These are phyloP conservation scores for Akanthomyces lecanii DNA, from an alignment of 2,329 filamentous ascomycete species.

Conservation along the genomic window DNA sequence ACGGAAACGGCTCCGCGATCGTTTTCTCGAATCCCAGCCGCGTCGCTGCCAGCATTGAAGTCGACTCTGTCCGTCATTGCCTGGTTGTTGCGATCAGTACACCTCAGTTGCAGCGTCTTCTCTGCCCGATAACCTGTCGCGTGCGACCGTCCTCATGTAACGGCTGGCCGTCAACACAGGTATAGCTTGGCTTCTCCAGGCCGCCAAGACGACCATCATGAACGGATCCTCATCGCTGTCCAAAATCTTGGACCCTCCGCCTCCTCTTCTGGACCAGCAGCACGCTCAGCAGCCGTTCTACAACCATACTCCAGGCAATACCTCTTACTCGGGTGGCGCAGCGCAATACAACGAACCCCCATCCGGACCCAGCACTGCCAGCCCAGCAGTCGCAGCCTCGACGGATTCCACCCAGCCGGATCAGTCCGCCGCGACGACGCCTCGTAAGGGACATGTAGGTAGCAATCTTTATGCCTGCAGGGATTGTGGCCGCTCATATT, in stretches of 20 bases:
- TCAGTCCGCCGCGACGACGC: conserved; percentile 22
- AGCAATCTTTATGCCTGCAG: conserved; percentile 45
- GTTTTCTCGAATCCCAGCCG: neutral
- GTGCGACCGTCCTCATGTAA: conserved; percentile 9
- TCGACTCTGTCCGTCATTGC: neutral
- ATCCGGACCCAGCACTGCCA: neutral
- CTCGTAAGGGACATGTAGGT: conserved; percentile 20
- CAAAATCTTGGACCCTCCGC: conserved; percentile 15
- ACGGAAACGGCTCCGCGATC: conserved; percentile 11
- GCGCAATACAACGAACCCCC: conserved; percentile 1
- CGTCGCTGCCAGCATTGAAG: neutral
- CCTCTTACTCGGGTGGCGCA: neutral
- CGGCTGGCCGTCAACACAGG: neutral
- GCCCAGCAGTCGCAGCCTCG: neutral
- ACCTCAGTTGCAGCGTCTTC: neutral
- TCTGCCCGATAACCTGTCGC: neutral
- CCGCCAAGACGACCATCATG: conserved; percentile 10
- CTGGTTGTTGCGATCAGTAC: neutral
- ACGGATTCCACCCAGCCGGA: conserved; percentile 2
- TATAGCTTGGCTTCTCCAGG: neutral
- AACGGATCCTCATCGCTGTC: conserved; percentile 13
- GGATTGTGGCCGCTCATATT: conserved; percentile 49
- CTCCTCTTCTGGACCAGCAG: conserved; percentile 2
- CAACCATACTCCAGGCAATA: neutral
- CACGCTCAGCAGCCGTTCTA: neutral